Conservation (phyloP, 73 alveolate species). For the Durusdinium trenchii region DNA sequence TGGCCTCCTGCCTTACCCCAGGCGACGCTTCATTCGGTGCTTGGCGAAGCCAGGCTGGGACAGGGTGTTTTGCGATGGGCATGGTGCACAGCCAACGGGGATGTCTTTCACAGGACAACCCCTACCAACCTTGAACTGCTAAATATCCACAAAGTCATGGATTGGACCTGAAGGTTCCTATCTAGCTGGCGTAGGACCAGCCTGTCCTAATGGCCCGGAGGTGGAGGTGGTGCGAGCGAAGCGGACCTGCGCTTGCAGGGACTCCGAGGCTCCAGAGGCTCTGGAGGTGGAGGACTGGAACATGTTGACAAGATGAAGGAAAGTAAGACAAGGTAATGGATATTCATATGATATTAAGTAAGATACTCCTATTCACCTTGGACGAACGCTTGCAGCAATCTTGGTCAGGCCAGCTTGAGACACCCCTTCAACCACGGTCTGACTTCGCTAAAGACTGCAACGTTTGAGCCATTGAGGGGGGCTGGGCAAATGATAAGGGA, state of each 20-base stretch:
- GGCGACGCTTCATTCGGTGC: slow-evolving; percentile 85
- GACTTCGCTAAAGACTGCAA: no score
- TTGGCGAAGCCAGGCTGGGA: slow-evolving; percentile 67
- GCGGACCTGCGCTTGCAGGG: slow-evolving; percentile 36
- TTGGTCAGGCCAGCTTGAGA: no score
- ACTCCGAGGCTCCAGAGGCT: background rate
- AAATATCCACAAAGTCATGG: no score
- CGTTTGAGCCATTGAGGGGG: no score
- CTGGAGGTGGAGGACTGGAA: background rate
- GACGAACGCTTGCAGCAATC: no score
- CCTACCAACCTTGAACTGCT: no score
- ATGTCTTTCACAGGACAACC: background rate
- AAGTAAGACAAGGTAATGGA: background rate
- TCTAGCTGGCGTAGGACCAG: no score
- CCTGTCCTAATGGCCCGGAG: no score
- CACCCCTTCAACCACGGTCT: no score
- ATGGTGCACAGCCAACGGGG: background rate
- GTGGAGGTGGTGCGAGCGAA: slow-evolving; percentile 8
- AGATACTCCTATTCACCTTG: background rate
- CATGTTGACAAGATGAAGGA: background rate
- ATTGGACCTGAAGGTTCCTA: no score
- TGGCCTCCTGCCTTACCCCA: background rate
- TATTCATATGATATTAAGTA: background rate
- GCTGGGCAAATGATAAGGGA: no score
- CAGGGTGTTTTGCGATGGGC: background rate